These are phyloP conservation scores for Vitis cinerea DNA, from an alignment of 164 flowering plant genomes.

Conservation along the genomic window DNA sequence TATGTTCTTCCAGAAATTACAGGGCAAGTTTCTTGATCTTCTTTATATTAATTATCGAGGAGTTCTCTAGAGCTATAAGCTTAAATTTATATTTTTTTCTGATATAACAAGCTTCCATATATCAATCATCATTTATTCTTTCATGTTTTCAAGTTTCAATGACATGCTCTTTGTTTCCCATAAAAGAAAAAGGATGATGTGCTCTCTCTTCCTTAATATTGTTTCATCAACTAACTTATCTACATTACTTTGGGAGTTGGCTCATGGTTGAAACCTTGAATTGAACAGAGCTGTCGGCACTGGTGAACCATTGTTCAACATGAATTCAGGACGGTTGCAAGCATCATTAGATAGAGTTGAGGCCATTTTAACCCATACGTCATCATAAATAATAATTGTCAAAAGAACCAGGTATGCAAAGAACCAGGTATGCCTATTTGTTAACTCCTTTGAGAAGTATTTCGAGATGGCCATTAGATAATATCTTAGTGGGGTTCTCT, in stretches of 20 bases:
- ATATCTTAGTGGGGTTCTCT: neutral
- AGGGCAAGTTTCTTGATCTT: slow-evolving; percentile 52
- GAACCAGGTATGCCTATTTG: slow-evolving; percentile 3
- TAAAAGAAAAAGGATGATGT: neutral
- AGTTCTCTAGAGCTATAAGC: neutral
- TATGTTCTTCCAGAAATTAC: slow-evolving; percentile 87
- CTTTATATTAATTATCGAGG: neutral
- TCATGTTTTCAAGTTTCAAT: no score
- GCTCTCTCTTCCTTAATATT: neutral
- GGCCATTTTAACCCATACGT: slow-evolving; percentile 50
- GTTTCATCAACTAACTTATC: neutral
- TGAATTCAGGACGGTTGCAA: slow-evolving; percentile 74
- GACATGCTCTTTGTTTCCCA: no score
- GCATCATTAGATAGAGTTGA: slow-evolving; percentile 93
- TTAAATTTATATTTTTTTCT: neutral
- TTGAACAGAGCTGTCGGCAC: slow-evolving; percentile 70
- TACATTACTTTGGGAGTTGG: neutral
- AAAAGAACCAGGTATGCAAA: neutral
- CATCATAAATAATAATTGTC: neutral
- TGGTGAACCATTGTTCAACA: slow-evolving; percentile 71
- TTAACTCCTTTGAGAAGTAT: neutral
- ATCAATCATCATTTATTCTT: no score
- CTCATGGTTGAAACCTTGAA: slow-evolving; percentile 5
- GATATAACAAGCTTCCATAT: neutral
- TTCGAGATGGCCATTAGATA: no score